Evolutionary conservation across 257 asterid genomes (phyloP), one percentile per base, ranked within the genome.

Genomic region (Gentiana dahurica): DNA sequence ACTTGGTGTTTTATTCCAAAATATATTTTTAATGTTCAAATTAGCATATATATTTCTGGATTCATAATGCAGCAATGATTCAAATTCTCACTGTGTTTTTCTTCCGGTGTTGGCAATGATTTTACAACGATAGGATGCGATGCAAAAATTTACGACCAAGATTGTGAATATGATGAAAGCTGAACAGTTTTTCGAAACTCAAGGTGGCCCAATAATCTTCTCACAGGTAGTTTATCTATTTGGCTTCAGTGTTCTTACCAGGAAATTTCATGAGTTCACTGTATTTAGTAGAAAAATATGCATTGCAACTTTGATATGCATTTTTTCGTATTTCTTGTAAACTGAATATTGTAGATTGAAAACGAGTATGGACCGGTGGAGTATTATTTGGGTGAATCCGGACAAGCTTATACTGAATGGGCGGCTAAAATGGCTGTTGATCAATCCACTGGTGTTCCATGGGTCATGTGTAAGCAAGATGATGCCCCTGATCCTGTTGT

Each of bases 401-500:
- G 87, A 43, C 62, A 61, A 68, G 77, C 82, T 60, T 89, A 89
- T 69, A 79, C 95, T 0, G 69, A 77, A 59, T 89, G 97, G 97
- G 94, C 97, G 0, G 97, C 94, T 34, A 86, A 86, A 73, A 86
- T 89, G 97, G 97, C 97, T 45, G 86, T 86, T 51, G 85, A 71
- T 71, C 97, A 75, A 37, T 81, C 73, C 57, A 89, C 95, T 33
- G 97, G 95, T 62, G 95, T 89, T 46, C 97, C 97, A 11, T 89
- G 97, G 97, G 49, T 89, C 69, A 89, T 89, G 97, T 89, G 97
- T 87, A 89, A 89, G 78, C 97, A 89, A 81, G 97, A 89, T 13
- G 95, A 89, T 61, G 97, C 95, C 38, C 97, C 97, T 5, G 97
- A 85, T 79, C 97, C 97, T 37, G 59, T 86, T 68, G 97, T 89